A percentile compares a stretch with the other conserved stretches of the same genome.
These are phyloP conservation scores for Penicillium sumatraense DNA, from an alignment of 2,329 filamentous ascomycete species.

Conservation along the genomic window DNA sequence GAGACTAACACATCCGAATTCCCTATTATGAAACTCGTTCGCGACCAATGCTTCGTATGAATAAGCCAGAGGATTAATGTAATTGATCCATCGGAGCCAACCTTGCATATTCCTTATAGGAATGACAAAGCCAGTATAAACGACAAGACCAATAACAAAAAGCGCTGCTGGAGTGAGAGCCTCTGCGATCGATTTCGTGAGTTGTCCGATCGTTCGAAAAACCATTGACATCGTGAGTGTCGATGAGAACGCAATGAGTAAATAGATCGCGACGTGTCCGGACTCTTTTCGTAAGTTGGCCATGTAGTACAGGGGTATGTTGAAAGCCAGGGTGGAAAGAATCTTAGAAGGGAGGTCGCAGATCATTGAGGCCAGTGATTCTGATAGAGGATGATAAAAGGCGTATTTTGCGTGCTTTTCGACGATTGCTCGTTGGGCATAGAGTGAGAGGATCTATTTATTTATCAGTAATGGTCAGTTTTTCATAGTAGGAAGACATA, in stretches of 20 bases:
- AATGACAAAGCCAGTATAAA: constrained; percentile 57
- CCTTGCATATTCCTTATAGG: constrained; percentile 66
- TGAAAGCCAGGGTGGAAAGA: constrained; percentile 74
- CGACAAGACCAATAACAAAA: constrained; percentile 47
- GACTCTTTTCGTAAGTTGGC: constrained; percentile 75
- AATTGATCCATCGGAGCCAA: constrained; percentile 85
- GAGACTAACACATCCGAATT: not conserved
- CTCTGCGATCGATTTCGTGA: constrained; percentile 68
- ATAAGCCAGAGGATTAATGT: constrained; percentile 78
- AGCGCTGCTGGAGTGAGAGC: constrained; percentile 61
- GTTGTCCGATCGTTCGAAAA: constrained; percentile 79
- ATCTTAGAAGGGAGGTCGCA: constrained; percentile 85
- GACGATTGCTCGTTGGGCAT: constrained; percentile 86
- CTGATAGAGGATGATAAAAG: constrained; percentile 87
- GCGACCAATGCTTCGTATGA: constrained; percentile 78
- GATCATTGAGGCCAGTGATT: constrained; percentile 84
- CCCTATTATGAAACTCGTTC: constrained; percentile 51
- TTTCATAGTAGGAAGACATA: not conserved
- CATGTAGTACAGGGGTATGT: constrained; percentile 84
- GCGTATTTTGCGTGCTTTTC: constrained; percentile 88
- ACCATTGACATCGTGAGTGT: constrained; percentile 84
- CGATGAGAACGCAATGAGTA: constrained; percentile 65
- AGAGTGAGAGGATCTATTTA: constrained; percentile 74
- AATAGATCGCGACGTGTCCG: constrained; percentile 82
- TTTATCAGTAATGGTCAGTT: not conserved